These are phyloP conservation scores for Fusarium sublunatum DNA, from an alignment of 2,329 filamentous ascomycete species.

Conservation along the genomic window DNA sequence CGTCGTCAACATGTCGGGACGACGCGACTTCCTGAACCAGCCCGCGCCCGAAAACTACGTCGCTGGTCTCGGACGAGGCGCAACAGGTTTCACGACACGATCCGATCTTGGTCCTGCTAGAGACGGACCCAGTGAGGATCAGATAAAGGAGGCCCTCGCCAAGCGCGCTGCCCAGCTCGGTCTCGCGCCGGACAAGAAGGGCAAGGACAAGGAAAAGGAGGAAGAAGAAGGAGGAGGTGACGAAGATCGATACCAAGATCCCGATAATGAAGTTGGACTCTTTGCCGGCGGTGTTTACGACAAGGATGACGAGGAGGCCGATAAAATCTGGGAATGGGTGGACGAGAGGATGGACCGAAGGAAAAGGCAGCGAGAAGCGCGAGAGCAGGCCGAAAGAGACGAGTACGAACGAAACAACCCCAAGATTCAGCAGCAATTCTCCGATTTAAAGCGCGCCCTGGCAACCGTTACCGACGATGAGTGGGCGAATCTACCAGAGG, in stretches of 20 bases:
- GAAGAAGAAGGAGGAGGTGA: slow-evolving; percentile 80
- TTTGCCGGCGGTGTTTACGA: slow-evolving; percentile 97
- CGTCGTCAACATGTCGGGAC: slow-evolving; percentile 62
- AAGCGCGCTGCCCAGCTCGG: slow-evolving; percentile 91
- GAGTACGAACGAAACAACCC: slow-evolving; percentile 98
- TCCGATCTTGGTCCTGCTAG: slow-evolving; percentile 95
- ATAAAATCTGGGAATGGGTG: slow-evolving; percentile 93
- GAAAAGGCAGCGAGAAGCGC: slow-evolving; percentile 91
- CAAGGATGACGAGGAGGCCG: slow-evolving; percentile 96
- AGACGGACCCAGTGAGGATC: slow-evolving; percentile 95
- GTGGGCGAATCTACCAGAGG: slow-evolving; percentile 94
- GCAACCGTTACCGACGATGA: slow-evolving; percentile 92
- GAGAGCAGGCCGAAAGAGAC: slow-evolving; percentile 89
- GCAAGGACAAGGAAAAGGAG: slow-evolving; percentile 77
- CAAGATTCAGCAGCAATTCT: slow-evolving; percentile 98
- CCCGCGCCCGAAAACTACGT: slow-evolving; percentile 89
- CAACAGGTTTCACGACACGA: slow-evolving; percentile 96
- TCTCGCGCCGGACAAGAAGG: slow-evolving; percentile 71
- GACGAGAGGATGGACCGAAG: slow-evolving; percentile 97
- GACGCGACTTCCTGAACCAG: slow-evolving; percentile 89
- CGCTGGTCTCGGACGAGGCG: slow-evolving; percentile 95
- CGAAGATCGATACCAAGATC: slow-evolving; percentile 89
- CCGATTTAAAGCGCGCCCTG: slow-evolving; percentile 91
- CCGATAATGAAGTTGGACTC: slow-evolving; percentile 94
- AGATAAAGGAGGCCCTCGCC: slow-evolving; percentile 96